Evolutionary conservation across 176 grass and related monocot species (phyloP), one percentile per base, ranked within the genome.

Genomic region (Juncus inflexus): DNA sequence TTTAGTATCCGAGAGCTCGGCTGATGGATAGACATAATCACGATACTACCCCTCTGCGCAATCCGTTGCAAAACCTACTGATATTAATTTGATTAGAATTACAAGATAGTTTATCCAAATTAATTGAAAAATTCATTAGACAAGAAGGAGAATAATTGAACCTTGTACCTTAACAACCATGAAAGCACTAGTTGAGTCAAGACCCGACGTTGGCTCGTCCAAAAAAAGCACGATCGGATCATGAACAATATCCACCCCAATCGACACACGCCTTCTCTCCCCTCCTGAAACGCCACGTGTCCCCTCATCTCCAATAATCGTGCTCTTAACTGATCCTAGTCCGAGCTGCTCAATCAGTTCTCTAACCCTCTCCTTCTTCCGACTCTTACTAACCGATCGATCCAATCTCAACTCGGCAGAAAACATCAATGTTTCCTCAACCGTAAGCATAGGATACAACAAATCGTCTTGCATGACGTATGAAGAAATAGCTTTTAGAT

Each of bases 391-490:
- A 13, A 83, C 57, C 73, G 79, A 9, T 57, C 73, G 52, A 16
- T 75, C 79, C 76, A 95, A 75, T 6, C 85, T 74, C 69, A 95
- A 83, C 58, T 83, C 86, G 41, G 90, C 86, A 9, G 90, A 79
- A 68, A 86, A 89, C 83, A 86, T 78, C 69, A 95, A 74, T 4
- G 86, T 95, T 82, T 95, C 85, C 70, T 79, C 65, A 9, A 95
- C 90, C 15, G 90, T 95, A 58, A 95, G 90, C 90, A 89, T 95
- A 4, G 83, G 86, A 76, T 89, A 95, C 41, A 95, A 65, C 12
- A 82, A 70, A 57, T 95, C 90, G 55, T 95, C 86, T 72, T 95
- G 90, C 90, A 89, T 89, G 73, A 95, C 78, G 61, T 95, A 95
- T 28, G 90, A 67, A 7, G 90, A 95, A 7, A 75, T 80, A 8